Conservation (phyloP, 2,329 filamentous ascomycete genomes). For the Cordyceps cicadae region DNA sequence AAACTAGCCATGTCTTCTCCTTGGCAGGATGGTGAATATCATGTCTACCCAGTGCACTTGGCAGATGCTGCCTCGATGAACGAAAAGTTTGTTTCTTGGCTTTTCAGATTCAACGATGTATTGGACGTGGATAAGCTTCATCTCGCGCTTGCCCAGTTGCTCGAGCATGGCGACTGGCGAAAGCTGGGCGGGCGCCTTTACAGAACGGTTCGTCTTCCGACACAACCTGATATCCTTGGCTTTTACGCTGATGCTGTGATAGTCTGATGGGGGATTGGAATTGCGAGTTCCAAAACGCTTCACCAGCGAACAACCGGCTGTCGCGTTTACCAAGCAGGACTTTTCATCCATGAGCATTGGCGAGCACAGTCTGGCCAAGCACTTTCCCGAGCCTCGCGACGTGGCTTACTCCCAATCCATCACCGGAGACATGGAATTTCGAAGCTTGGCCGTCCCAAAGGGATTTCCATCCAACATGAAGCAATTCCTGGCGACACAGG, state of each 20-base stretch:
- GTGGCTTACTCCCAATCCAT: not conserved
- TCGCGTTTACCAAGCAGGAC: conserved; percentile 3
- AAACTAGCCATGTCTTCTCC: not conserved
- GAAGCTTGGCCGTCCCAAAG: not conserved
- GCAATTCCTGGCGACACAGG: not conserved
- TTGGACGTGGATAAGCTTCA: conserved; percentile 34
- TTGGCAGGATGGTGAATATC: not conserved
- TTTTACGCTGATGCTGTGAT: not conserved
- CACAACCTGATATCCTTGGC: too few relatives aligned
- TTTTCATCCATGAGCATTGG: not conserved
- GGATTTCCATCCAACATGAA: not conserved
- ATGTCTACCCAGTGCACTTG: conserved; percentile 25
- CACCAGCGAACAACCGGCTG: not conserved
- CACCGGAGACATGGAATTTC: not conserved
- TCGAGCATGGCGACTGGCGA: conserved; percentile 36
- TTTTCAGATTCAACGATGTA: conserved; percentile 37
- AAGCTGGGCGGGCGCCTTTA: conserved; percentile 37
- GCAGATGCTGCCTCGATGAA: conserved; percentile 23
- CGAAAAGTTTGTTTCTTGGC: conserved; percentile 23
- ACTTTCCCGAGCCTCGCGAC: not conserved
- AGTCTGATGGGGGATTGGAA: not conserved
- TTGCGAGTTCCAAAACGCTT: conserved; percentile 5
- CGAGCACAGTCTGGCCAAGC: not conserved
- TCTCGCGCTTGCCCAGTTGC: conserved; percentile 26
- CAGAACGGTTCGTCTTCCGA: not conserved